Percentiles rank a stretch among this genome's conserved stretches.
phyloP scores from a whole-genome alignment of 1,139 yeast species.

The Protomyces pachydermus region DNA sequence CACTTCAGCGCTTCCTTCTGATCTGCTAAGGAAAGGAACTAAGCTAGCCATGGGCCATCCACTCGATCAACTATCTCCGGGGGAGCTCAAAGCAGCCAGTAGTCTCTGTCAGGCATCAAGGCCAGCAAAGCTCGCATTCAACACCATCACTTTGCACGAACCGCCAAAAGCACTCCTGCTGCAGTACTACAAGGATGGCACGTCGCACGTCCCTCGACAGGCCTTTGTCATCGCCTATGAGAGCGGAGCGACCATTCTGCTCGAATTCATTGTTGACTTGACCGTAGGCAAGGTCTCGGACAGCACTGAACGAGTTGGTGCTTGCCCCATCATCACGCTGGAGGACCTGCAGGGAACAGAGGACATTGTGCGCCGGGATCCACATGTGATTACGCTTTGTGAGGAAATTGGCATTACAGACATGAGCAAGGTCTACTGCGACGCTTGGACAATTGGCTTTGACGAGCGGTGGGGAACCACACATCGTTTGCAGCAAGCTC shows the following conservation, averaged over 20 bases:
- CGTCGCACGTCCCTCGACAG: conserved; percentile 61
- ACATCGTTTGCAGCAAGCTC: conserved; percentile 72
- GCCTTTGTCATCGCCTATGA: conserved; percentile 64
- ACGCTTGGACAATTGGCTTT: conserved; percentile 80
- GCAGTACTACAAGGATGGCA: conserved; percentile 56
- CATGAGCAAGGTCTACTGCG: conserved; percentile 71
- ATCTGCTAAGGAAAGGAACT: no score
- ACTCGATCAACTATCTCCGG: conserved; percentile 62
- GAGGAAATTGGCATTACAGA: conserved; percentile 59
- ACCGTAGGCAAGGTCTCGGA: conserved; percentile 40
- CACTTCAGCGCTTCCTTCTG: no score
- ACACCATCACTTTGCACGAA: conserved; percentile 65
- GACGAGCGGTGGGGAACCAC: conserved; percentile 79
- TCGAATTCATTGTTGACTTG: conserved; percentile 65
- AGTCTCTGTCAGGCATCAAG: conserved; percentile 47
- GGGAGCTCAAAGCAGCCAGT: conserved; percentile 50
- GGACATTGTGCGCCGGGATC: conserved; percentile 59
- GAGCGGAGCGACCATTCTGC: conserved; percentile 55
- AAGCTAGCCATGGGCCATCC: conserved; percentile 47
- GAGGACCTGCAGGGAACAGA: conserved; percentile 63
- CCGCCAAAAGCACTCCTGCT: conserved; percentile 60
- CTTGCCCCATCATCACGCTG: conserved; percentile 66
- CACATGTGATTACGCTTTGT: conserved; percentile 68
- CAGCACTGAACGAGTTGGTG: conserved; percentile 48
- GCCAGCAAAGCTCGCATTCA: conserved; percentile 52